Base-by-base conservation (phyloP, 2,329 filamentous ascomycete genomes). In the Fusarium gaditjirri region DNA sequence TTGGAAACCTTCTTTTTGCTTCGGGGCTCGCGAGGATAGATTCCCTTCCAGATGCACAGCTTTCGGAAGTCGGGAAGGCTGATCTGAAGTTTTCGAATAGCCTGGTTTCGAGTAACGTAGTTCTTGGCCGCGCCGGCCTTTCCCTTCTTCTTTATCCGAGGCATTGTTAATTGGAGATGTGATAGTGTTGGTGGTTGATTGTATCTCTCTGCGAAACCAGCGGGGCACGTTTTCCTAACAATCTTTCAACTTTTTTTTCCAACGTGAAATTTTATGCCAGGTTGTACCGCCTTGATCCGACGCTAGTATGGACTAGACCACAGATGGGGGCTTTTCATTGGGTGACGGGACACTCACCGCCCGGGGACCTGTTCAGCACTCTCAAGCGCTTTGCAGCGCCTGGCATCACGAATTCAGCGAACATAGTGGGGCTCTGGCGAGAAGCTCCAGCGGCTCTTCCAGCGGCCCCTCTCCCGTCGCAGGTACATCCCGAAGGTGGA, bases 21-120 rank as follows among this genome's bases (percentile, higher is more conserved):
- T 80, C 96, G 91, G 72, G 96, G 96, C 86, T 99, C 96, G 79
- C 96, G 93, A 74, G 96, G 96, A 84, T 98, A 99, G 82, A 99
- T 98, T 78, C 95, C 96, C 87, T 98, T 98, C 92, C 97, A 99
- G 83, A 99, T 99, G 86, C 96, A 99, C 81, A 99, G 89, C 85
- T 97, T 93, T 84, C 96, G 92, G 85, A 99, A 99, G 85, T 99
- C 96, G 75, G 95, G 94, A 62, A 99, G 90, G 79, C 93, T 97
- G 83, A 99, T 93, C 85, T 99, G 96, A 71, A 99, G 91, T 86
- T 98, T 99, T 83, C 95, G 94, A 78, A 99, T 94, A 49, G 96
- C 96, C 86, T 98, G 94, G 44, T 95, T 98, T 82, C 96, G 90
- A 64, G 96, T 99, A 78, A 99, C 94, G 87, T 95, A 99, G 89